Conservation (phyloP, 1,284 basidiomycete species). For the Ustilago sp. region DNA sequence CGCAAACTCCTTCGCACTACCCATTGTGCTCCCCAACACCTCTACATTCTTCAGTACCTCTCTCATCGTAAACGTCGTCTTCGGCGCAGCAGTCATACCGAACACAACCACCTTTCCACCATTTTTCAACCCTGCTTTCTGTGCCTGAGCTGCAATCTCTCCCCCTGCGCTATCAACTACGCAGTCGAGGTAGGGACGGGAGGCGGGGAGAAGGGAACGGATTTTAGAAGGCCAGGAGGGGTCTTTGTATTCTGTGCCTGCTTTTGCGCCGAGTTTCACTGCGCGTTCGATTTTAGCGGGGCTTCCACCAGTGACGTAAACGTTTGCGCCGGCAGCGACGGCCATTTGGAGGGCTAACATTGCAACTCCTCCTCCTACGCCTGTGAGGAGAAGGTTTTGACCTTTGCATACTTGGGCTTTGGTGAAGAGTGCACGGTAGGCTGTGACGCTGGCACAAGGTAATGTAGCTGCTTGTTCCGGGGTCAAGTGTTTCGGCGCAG, state of each 20-base stretch:
- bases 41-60: slow-evolving; percentile 83
- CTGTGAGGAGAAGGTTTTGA: slow-evolving; percentile 79
- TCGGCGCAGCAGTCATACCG: slow-evolving; percentile 76
- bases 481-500: slow-evolving; percentile 77
- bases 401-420: slow-evolving; percentile 77
- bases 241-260: slow-evolving; percentile 80
- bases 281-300: slow-evolving; percentile 80
- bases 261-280: slow-evolving; percentile 79
- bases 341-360: slow-evolving; percentile 81
- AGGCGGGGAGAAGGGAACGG: slow-evolving; percentile 72
- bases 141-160: slow-evolving; percentile 76
- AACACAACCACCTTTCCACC: slow-evolving; percentile 79
- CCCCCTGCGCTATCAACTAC: slow-evolving; percentile 86
- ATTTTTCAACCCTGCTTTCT: slow-evolving; percentile 74
- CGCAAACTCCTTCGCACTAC: slow-evolving; percentile 80
- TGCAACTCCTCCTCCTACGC: slow-evolving; percentile 79
- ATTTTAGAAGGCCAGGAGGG: slow-evolving; percentile 79
- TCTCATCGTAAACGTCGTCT: slow-evolving; percentile 80
- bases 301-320: slow-evolving; percentile 84
- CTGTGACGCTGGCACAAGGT: slow-evolving; percentile 82
- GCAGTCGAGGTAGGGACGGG: slow-evolving; percentile 74
- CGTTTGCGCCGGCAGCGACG: slow-evolving; percentile 80
- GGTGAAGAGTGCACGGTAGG: slow-evolving; percentile 83
- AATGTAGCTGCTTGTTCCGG: slow-evolving; percentile 80
- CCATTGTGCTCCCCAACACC: slow-evolving; percentile 82